Base-by-base conservation (phyloP, 140 eudicot species). In the Anethum foeniculum region DNA sequence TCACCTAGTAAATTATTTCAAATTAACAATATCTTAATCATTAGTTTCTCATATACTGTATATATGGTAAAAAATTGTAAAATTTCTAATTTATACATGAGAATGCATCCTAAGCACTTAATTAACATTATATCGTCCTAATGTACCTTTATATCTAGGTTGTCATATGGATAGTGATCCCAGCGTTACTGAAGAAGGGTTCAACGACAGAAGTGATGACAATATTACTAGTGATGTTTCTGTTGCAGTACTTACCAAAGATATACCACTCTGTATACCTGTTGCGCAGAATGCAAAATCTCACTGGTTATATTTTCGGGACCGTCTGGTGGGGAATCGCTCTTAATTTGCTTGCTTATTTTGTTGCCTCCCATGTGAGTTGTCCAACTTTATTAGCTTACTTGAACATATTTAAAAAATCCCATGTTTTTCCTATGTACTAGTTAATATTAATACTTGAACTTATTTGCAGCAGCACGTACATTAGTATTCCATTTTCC, bases 241-340 rank as follows among this genome's bases (percentile, higher is more conserved):
- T 93, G 8, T 86, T 96, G 54, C 99, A 96, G 83, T 96, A 96
- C 80, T 82, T 93, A 27, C 99, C 98, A 1, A 96, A 96, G 86
- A 93, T 96, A 25, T 93, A 93, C 83, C 99, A 96, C 88, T 93
- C 99, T 0, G 89, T 93, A 15, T 85, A 91, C 79, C 89, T 91
- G 51, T 88, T 93, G 80, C 90, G 94, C 25, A 92, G 98, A 3
- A 96, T 93, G 98, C 99, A 96, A 83, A 89, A 88, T 64, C 88
- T 95, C 68, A 90, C 99, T 11, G 97, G 99, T 74, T 93, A 92
- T 79, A 90, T 96, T 39, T 96, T 92, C 43, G 97, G 98, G 2
- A 92, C 99, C 7, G 89, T 96, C 82, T 96, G 99, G 99, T 96
- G 99, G 99, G 99, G 99, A 32, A 91, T 96, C 76, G 99, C 97